Evolutionary conservation across 2,329 filamentous ascomycete genomes (phyloP).

Genomic region (Orbilia oligospora): DNA sequence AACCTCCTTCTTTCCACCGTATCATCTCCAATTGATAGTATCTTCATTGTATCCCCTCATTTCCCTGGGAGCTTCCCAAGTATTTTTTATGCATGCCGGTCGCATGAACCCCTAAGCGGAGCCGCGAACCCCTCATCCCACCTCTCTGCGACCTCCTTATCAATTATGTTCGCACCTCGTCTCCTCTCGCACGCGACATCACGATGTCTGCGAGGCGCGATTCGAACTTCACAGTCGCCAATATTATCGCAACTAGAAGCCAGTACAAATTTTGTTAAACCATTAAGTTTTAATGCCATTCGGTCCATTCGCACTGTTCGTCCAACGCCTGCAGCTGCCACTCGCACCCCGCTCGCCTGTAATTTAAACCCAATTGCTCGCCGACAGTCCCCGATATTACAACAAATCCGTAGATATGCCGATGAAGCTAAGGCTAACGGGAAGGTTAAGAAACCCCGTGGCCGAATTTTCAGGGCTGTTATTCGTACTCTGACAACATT

Average conservation of each 20-base stretch:
- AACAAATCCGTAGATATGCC: slow-evolving; percentile 52
- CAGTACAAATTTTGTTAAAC: slow-evolving; percentile 30
- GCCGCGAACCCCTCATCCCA: slow-evolving; percentile 49
- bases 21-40: background rate
- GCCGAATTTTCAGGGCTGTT: slow-evolving; percentile 33
- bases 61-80: slow-evolving; percentile 12
- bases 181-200: slow-evolving; percentile 47
- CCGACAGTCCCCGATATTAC: slow-evolving; percentile 36
- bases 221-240: slow-evolving; percentile 36
- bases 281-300: slow-evolving; percentile 27
- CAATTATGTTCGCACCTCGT: slow-evolving; percentile 56
- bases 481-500: slow-evolving; percentile 75
- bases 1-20: background rate
- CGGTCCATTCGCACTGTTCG: slow-evolving; percentile 41
- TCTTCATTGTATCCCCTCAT: background rate
- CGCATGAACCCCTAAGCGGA: slow-evolving; percentile 55
- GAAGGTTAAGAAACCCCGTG: slow-evolving; percentile 58
- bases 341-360: slow-evolving; percentile 33
- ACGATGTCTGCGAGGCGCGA: slow-evolving; percentile 58
- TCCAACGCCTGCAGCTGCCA: slow-evolving; percentile 5
- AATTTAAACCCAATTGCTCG: slow-evolving; percentile 24
- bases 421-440: slow-evolving; percentile 20
- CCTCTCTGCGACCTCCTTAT: slow-evolving; percentile 42
- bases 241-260: slow-evolving; percentile 43
- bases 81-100: slow-evolving; percentile 34